Evolutionary conservation across 768 basidiomycete genomes (phyloP).

Genomic region (Kwoniella dejecticola): DNA sequence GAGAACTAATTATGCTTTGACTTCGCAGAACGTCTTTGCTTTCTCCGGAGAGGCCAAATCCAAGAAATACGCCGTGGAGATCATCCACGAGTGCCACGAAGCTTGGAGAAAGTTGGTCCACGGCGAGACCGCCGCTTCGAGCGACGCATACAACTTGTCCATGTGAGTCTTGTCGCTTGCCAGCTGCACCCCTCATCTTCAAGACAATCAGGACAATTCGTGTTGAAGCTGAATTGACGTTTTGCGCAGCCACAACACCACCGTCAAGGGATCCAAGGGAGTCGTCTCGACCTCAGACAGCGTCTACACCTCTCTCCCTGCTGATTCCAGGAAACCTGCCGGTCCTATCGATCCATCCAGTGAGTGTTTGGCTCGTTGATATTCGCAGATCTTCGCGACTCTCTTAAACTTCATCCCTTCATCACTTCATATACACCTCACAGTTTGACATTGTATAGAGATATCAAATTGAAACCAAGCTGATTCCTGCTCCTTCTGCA

Average conservation of each 20-base stretch:
- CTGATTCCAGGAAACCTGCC: slow-evolving; percentile 77
- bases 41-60: slow-evolving; percentile 99
- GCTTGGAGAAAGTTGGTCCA: slow-evolving; percentile 92
- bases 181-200: too few relatives aligned
- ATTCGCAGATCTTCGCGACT: too few relatives aligned
- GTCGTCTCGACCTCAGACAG: slow-evolving; percentile 67
- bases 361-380: slow-evolving; percentile 57
- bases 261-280: slow-evolving; percentile 72
- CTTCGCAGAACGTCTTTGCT: slow-evolving; percentile 96
- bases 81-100: slow-evolving; percentile 98
- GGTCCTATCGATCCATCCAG: slow-evolving; percentile 88
- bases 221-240: too few relatives aligned
- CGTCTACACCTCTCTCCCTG: slow-evolving; percentile 67
- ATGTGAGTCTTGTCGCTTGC: too few relatives aligned
- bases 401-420: too few relatives aligned
- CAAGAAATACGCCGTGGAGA: slow-evolving; percentile 98
- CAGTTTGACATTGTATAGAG: too few relatives aligned
- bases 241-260: slow-evolving; percentile 74
- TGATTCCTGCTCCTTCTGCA: slow-evolving; percentile 11
- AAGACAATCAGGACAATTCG: too few relatives aligned
- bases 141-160: slow-evolving; percentile 71
- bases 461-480: not conserved
- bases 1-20: too few relatives aligned
- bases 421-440: too few relatives aligned
- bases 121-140: slow-evolving; percentile 75